Conservation (phyloP, 257 asterid genomes). For the Thymus quinquecostatus region DNA sequence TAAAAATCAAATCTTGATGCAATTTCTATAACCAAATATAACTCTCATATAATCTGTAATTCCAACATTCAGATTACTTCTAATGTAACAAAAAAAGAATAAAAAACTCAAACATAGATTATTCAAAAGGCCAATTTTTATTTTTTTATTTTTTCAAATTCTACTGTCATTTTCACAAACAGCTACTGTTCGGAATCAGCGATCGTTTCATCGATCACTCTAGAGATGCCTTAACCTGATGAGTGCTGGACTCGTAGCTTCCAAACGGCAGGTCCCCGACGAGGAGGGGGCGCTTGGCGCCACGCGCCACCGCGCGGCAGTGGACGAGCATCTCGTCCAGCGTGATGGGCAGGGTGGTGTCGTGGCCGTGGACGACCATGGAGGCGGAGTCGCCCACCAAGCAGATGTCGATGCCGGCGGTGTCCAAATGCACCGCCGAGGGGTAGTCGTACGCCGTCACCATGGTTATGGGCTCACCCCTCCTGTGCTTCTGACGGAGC, state of each 20-base stretch:
- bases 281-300: slow-evolving; percentile 82
- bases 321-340: slow-evolving; percentile 94
- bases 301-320: slow-evolving; percentile 90
- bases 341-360: slow-evolving; percentile 89
- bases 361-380: slow-evolving; percentile 98
- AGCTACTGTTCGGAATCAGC: neutral
- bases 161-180: neutral
- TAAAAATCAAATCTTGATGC: slow-evolving; percentile 3
- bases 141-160: neutral
- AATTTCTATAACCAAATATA: neutral
- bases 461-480: slow-evolving; percentile 76
- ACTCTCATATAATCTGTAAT: neutral
- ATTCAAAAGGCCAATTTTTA: neutral
- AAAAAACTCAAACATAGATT: neutral
- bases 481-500: slow-evolving; percentile 72
- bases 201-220: neutral
- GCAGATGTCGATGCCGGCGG: slow-evolving; percentile 83
- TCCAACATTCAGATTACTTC: neutral
- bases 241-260: slow-evolving; percentile 73
- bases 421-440: slow-evolving; percentile 78
- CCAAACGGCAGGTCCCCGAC: slow-evolving; percentile 94
- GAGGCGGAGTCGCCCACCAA: slow-evolving; percentile 96
- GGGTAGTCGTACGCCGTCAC: slow-evolving; percentile 96
- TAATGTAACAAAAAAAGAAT: no score
- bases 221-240: slow-evolving; percentile 53